Evolutionary conservation across 2,329 filamentous ascomycete species (phyloP), one percentile per base, ranked within the genome.

Genomic region (Cytospora mali): DNA sequence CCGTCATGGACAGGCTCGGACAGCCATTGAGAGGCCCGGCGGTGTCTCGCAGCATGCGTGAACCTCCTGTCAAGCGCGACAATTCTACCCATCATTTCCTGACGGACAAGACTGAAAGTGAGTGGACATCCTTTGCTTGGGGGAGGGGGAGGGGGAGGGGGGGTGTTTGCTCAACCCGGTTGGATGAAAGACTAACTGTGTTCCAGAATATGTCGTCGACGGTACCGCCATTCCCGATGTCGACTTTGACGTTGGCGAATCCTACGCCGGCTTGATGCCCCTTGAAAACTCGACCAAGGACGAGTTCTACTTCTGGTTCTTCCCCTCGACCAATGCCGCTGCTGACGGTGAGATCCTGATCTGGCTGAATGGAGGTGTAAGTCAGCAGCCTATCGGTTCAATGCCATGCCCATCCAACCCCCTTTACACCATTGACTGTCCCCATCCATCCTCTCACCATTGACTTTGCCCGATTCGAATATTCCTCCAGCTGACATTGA

Each of bases 141-240:
- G 5, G 31, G 10, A 33, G 5, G 31, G 10, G 31, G 14, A 11
- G 35, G 35, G 35, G 35, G 35, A 18, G 35, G 16, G 35, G 35
- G 35, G 4, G 14, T 4, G 14, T 6, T n/a, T 11, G 10, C 10
- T 46, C 42, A 10, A 23, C 42, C 42, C 10, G 21, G 10, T 5
- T 46, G n/a, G 18, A n/a, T 18, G 42, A 3, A 9, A 21, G n/a
- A 46, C 42, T 46, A 18, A 46, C n/a, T 2, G 42, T 1, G n/a
- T 25, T 9, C 2, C 65, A 88, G 85, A 81, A 66, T 90, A 87
- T 65, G 82, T 80, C 25, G 85, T 91, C 48, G 83, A 92, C 68
- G 86, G 89, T 3, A 81, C 79, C 2, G 78, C 74, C 1, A 83
- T 92, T 54, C 90, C 90, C 0, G 87, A 91, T 21, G 86, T 92